A percentile compares a stretch with the other conserved stretches of the same genome.
phyloP scores from a whole-genome alignment of 768 basidiomycete genomes.

The Leccinum disarticulatum region DNA sequence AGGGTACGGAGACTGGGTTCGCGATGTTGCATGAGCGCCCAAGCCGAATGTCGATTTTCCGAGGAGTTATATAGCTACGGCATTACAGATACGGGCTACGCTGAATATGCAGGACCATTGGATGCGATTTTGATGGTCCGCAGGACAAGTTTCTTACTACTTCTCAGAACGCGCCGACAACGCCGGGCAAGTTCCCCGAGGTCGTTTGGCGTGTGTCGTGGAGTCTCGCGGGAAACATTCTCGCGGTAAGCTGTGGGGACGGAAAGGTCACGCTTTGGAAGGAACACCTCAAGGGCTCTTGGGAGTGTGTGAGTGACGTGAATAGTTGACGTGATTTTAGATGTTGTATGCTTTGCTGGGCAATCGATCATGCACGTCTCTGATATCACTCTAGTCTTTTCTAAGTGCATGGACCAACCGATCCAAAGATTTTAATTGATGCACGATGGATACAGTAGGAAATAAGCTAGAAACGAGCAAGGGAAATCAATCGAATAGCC shows the following conservation, averaged over 20 bases:
- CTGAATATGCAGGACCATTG: not conserved
- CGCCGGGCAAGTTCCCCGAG: slow-evolving; percentile 86
- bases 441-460: slow-evolving; percentile 20
- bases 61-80: slow-evolving; percentile 92
- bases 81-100: slow-evolving; percentile 64
- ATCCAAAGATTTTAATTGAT: slow-evolving; percentile 25
- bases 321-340: slow-evolving; percentile 54
- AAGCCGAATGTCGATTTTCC: slow-evolving; percentile 90
- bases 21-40: slow-evolving; percentile 94
- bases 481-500: slow-evolving; percentile 82
- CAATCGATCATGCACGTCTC: too few relatives aligned
- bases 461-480: slow-evolving; percentile 27
- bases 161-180: slow-evolving; percentile 4
- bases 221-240: slow-evolving; percentile 94
- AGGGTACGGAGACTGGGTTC: slow-evolving; percentile 96
- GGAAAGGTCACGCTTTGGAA: slow-evolving; percentile 99
- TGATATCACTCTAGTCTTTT: too few relatives aligned
- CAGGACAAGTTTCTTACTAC: slow-evolving; percentile 60
- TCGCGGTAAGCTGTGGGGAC: slow-evolving; percentile 96
- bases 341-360: too few relatives aligned
- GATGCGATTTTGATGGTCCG: not conserved
- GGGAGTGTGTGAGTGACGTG: slow-evolving; percentile 97
- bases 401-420: slow-evolving; percentile 14
- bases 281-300: slow-evolving; percentile 89
- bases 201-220: slow-evolving; percentile 99